Percentiles rank a stretch among this genome's conserved stretches.
Conservation (phyloP, 2,329 filamentous ascomycete species). For the Phyllachora maydis region DNA sequence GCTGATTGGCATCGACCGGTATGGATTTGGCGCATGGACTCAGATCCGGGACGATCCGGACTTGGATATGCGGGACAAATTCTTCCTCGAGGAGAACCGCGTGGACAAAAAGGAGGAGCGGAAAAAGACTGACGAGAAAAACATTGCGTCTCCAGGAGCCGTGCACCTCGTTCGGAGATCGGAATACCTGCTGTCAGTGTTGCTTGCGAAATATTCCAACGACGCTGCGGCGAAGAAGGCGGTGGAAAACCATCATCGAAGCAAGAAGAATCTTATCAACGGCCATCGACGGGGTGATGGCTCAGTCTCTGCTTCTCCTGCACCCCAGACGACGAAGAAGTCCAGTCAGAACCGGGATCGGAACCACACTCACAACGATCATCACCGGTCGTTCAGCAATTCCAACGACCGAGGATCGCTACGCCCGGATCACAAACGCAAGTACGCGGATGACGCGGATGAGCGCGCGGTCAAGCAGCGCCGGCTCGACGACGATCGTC, state of each 20-base stretch:
- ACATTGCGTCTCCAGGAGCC: slow-evolving; percentile 83
- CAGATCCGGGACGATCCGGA: slow-evolving; percentile 85
- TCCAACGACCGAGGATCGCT: slow-evolving; percentile 28
- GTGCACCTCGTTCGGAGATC: slow-evolving; percentile 89
- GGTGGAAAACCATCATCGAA: slow-evolving; percentile 84
- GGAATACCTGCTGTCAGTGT: slow-evolving; percentile 86
- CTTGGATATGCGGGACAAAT: slow-evolving; percentile 69
- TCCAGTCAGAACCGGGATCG: slow-evolving; percentile 22
- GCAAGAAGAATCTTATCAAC: slow-evolving; percentile 60
- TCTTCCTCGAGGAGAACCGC: slow-evolving; percentile 94
- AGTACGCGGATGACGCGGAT: slow-evolving; percentile 31
- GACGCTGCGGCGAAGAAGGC: slow-evolving; percentile 58
- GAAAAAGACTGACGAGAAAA: slow-evolving; percentile 55
- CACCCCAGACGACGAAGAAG: slow-evolving; percentile 30
- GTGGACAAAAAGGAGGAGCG: slow-evolving; percentile 94
- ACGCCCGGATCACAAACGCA: slow-evolving; percentile 36
- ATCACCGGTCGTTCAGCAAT: slow-evolving; percentile 27
- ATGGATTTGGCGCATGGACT: slow-evolving; percentile 90
- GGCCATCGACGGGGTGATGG: slow-evolving; percentile 38
- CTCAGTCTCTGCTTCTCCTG: slow-evolving; percentile 52
- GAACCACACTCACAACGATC: slow-evolving; percentile 23
- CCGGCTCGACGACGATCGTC: slow-evolving; percentile 25
- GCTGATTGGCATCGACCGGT: slow-evolving; percentile 74
- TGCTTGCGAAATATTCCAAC: slow-evolving; percentile 66
- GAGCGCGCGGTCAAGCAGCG: slow-evolving; percentile 29